Evolutionary conservation across 306 rosid species (phyloP), one percentile per base, ranked within the genome.

Genomic region (Albizia julibrissin): DNA sequence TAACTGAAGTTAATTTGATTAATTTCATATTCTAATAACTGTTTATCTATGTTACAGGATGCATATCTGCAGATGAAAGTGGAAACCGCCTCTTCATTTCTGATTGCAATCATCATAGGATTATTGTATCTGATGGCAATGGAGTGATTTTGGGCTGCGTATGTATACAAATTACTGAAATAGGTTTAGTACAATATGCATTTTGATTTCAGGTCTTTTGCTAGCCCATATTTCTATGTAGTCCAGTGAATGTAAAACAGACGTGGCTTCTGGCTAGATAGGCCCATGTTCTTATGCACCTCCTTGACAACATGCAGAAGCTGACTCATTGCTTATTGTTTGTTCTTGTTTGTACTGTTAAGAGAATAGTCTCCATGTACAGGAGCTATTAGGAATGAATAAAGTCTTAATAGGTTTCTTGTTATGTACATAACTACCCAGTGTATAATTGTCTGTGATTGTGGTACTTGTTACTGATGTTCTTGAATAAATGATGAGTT

Each of bases 81-180:
- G 77, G 88, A 49, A 80, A 85, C 69, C 93, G 94, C 72, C 89
- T 95, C 84, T 95, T 93, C 87, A 68, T 95, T 85, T 95, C 98
- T 34, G 98, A 93, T 83, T 87, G 97, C 91, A 92, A 91, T 85
- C 97, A 95, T 84, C 97, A 95, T 69, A 90, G 99, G 79, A 91
- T 95, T 72, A 87, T 95, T 56, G 87, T 95, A 80, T 83, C 86
- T 26, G 86, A 89, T 83, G 90, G 79, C 77, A 80, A 86, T 11
- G 99, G 98, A 81, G 85, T 87, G 86, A 90, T 95, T 87, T 80
- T 90, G 83, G 97, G 93, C 62, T 87, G 90, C 86, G 98, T 95
- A 95, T 77, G 94, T 88, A 26, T 84, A 22, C 16, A 86, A 65
- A 33, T 72, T 79, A 74, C 13, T 79, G 33, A 80, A 77, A 40